Base-by-base conservation (phyloP, 1,284 basidiomycete genomes). In the Porodaedalea pini region DNA sequence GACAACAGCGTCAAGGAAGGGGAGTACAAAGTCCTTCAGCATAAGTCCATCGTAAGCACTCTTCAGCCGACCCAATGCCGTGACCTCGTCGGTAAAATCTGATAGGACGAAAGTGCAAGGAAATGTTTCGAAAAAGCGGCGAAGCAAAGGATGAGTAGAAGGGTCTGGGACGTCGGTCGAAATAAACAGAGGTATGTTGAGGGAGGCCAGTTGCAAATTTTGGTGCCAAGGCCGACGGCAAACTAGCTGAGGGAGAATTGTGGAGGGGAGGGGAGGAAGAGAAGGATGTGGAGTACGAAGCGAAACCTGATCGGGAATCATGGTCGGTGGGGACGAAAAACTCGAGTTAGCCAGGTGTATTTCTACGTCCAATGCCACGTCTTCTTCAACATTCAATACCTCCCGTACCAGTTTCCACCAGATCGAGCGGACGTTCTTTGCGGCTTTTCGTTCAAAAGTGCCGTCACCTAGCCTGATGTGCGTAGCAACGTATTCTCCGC, bases 401-500 rank as follows among this genome's bases (percentile, higher is more conserved):
- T 72, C 66, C 23, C 72, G 73, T 2, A 88, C 69, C 4, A 88
- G 70, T 61, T 72, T 75, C 77, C 79, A 79, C 84, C 83, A 88
- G 21, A 81, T 64, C 1, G 66, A 54, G 40, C 78, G 74, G n/a
- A 75, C 69, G 39, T 76, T 85, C 21, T 59, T 63, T 21, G 65
- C 62, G 10, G 75, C 74, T 17, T 74, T 70, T 21, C 65, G 64
- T 62, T 72, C 72, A 68, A 91, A 92, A 3, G 71, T 64, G 1
- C 86, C 84, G 62, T 90, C 86, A 4, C 81, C 82, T 3, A 88
- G 65, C 8, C 90, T 80, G 1, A 91, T 67, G 63, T 91, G 89
- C 3, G 79, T 78, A 1, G 79, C 85, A 23, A 87, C 66, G 63
- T 85, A 92, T 4, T 65, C 49, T 11, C 75, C 73, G n/a, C 79